Evolutionary conservation across 257 asterid genomes (phyloP).

Genomic region (Solanum arcanum): DNA sequence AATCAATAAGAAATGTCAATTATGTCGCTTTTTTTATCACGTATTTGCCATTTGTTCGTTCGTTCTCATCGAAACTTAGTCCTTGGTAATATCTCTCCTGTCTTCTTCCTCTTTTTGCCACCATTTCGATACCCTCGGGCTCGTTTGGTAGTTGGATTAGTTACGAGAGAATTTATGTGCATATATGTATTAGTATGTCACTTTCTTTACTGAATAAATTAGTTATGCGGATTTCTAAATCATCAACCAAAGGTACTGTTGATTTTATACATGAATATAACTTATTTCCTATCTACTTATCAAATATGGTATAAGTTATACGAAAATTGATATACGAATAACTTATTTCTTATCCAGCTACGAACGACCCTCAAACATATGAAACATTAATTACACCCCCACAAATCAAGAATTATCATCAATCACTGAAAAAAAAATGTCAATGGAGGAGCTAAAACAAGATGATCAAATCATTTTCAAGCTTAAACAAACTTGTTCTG

Average conservation of each 20-base stretch:
- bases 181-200: neutral
- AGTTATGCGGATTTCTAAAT: neutral
- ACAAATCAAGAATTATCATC: neutral
- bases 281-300: too few species aligned
- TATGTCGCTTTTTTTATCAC: neutral
- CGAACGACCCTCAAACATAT: neutral
- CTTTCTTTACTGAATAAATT: neutral
- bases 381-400: neutral
- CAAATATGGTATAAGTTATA: too few species aligned
- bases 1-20: neutral
- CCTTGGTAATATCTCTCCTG: neutral
- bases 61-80: slow-evolving; percentile 5
- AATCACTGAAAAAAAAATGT: neutral
- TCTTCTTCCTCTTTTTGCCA: neutral
- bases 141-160: neutral
- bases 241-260: too few species aligned
- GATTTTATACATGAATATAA: too few species aligned
- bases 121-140: neutral
- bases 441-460: slow-evolving; percentile 26
- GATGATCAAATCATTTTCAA: slow-evolving; percentile 25
- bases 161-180: neutral
- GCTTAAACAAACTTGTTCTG: slow-evolving; percentile 28
- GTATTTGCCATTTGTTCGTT: slow-evolving; percentile 13
- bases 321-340: too few species aligned
- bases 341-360: neutral